Percentiles rank a stretch among this genome's conserved stretches.
phyloP scores from a whole-genome alignment of 2,329 filamentous ascomycete genomes.

The Diaporthe helianthi region DNA sequence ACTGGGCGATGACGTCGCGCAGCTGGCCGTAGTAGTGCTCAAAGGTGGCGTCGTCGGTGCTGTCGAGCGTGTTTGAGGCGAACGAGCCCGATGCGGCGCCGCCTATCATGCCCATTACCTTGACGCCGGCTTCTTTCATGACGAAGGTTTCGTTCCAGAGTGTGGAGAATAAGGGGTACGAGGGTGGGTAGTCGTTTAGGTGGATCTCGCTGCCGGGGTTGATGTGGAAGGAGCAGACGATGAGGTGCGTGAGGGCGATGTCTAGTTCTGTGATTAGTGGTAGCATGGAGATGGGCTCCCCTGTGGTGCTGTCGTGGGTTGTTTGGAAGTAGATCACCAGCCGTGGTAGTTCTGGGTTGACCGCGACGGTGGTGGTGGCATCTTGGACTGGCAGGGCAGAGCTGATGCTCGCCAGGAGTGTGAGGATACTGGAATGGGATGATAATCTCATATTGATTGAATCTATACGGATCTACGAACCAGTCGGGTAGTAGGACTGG shows the following conservation, averaged over 20 bases:
- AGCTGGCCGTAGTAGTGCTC: slow-evolving; percentile 78
- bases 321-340: slow-evolving; percentile 63
- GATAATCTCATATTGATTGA: neutral
- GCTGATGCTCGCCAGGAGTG: neutral
- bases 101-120: slow-evolving; percentile 85
- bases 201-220: slow-evolving; percentile 74
- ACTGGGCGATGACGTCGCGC: slow-evolving; percentile 66
- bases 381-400: slow-evolving; percentile 25
- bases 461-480: neutral
- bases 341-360: slow-evolving; percentile 47
- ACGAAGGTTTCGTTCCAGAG: slow-evolving; percentile 81
- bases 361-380: neutral
- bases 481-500: neutral
- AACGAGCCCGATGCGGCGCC: slow-evolving; percentile 83
- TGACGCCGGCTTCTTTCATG: slow-evolving; percentile 76
- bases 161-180: slow-evolving; percentile 70
- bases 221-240: slow-evolving; percentile 86
- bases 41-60: slow-evolving; percentile 61
- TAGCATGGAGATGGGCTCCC: slow-evolving; percentile 58
- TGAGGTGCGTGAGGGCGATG: slow-evolving; percentile 75
- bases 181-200: slow-evolving; percentile 80
- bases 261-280: slow-evolving; percentile 56
- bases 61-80: slow-evolving; percentile 60
- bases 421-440: neutral
- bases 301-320: slow-evolving; percentile 51